Evolutionary conservation across 1,139 yeast genomes (phyloP), one percentile per base, ranked within the genome.

Genomic region (Debaryomyces singareniensis): DNA sequence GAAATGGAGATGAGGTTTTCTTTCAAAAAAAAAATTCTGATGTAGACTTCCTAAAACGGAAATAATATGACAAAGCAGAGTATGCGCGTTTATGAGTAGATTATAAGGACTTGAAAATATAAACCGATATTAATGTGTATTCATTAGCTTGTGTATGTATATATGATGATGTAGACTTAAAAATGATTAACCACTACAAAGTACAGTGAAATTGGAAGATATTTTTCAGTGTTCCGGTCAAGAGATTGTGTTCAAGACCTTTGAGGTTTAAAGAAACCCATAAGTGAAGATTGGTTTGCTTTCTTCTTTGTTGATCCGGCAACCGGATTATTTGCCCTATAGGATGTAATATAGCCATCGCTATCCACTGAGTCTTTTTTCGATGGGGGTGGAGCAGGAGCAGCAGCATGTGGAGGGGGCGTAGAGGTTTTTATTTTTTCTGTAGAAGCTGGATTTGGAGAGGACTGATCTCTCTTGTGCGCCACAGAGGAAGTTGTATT

Each of bases 281-380:
- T 59, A 14, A 66, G 45, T 3, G 69, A 60, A 7, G 61, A 37
- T 37, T 64, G 70, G 15, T 51, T 54, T 37, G 53, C 58, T 36
- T 51, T 53, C 20, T 46, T 45, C 14, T 49, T 49, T 13, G 35
- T 29, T 30, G 39, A 37, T 30, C 42, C 34, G 24, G 40, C 44
- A n/a, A 33, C 32, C 2, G 38, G 26, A 16, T 37, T 30, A 21
- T 34, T 34, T 14, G 27, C 50, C 25, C 55, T 49, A 28, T 46
- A 52, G 13, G 64, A 53, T 3, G 61, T 56, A 15, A 61, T 48
- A 36, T 59, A 65, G 2, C 71, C 71, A 28, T 64, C 70, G 16
- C 58, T 68, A 33, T 63, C 71, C 20, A 58, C 51, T 1, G 49
- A 43, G 3, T 27, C 34, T 2, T 13, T 15, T 14, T 33, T 25